phyloP scores from a whole-genome alignment of 169 alveolate species.

The Plasmodium malariae region DNA sequence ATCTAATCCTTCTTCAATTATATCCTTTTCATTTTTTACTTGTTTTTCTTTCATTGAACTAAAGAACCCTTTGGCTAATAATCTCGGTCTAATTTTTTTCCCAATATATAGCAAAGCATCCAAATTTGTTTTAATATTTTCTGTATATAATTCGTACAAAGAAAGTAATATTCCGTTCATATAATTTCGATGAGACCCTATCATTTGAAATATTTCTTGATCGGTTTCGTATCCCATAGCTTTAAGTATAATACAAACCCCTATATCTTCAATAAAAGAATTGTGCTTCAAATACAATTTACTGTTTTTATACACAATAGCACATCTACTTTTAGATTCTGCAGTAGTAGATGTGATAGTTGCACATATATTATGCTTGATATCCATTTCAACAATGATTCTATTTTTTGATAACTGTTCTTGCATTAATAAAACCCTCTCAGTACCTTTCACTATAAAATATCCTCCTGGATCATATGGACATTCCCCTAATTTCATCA shows the following conservation, averaged over 20 bases:
- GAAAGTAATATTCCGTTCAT: slow-evolving; percentile 54
- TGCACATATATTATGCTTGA: slow-evolving; percentile 94
- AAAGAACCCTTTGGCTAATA: slow-evolving; percentile 88
- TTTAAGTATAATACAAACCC: slow-evolving; percentile 96
- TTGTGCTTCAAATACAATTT: slow-evolving; percentile 96
- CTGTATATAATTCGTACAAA: slow-evolving; percentile 78
- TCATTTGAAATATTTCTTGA: slow-evolving; percentile 97
- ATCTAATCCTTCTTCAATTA: slow-evolving; percentile 96
- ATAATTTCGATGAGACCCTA: slow-evolving; percentile 90
- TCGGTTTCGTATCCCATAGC: slow-evolving; percentile 99
- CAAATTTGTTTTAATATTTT: slow-evolving; percentile 79
- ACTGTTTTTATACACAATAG: slow-evolving; percentile 94
- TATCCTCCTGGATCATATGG: slow-evolving; percentile 99
- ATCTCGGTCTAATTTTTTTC: slow-evolving; percentile 88
- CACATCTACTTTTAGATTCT: slow-evolving; percentile 97
- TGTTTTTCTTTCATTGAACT: slow-evolving; percentile 86
- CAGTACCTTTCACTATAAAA: slow-evolving; percentile 99
- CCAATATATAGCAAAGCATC: slow-evolving; percentile 87
- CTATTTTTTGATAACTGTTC: slow-evolving; percentile 98
- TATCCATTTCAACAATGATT: slow-evolving; percentile 98
- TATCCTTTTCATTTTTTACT: slow-evolving; percentile 84
- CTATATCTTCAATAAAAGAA: slow-evolving; percentile 96
- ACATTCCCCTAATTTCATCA: slow-evolving; percentile 88
- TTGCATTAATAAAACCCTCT: slow-evolving; percentile 98
- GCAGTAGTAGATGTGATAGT: slow-evolving; percentile 98